Evolutionary conservation across 768 basidiomycete genomes (phyloP), one percentile per base, ranked within the genome.

Genomic region (Pleurotus ostreatus): DNA sequence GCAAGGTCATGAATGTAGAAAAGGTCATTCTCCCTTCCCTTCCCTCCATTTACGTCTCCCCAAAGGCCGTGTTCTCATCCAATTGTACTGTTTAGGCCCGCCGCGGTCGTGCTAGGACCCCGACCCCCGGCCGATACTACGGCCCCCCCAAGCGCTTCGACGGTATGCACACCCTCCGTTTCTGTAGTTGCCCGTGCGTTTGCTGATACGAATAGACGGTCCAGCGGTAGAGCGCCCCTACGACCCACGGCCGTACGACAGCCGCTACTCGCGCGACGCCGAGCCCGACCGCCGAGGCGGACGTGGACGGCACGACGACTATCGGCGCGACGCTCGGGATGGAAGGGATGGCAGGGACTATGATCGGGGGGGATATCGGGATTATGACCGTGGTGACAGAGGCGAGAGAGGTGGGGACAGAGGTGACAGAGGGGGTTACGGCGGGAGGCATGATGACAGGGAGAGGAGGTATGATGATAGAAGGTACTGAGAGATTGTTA

Each of bases 101-200:
- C 49, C 88, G 92, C 61, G 93, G 89, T 55, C 87, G 93, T 59
- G 93, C 92, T 15, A 80, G 93, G 61, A 91, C 93, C 11, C 90
- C 96, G 2, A 99, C 96, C 5, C 96, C 96, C 2, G 96, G 96
- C 23, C 76, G 89, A 53, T 99, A 99, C 80, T 92, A 91, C 60
- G 95, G 94, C 0, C 92, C 94, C 46, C 92, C 94, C 44, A 94
- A 95, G 74, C 81, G 90, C 39, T 73, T 76, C 57, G 86, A 88
- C 59, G 69, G 87, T 86, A 63, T 57, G 80, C 70, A 37, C 23
- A 62, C 56, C 23, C 59, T 49, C 18, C 39, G 51, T 48, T 20
- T 1, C 20, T 30, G 2, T 40, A 16, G 52, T 40, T 22, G 44
- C 23, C 48, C 20, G 30, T 56, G 48, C 57, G 63, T 13, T 22